A percentile compares a stretch with the other conserved stretches of the same genome.
Conservation (phyloP, 139 green algal species). For the Tetradesmus obliquus region DNA sequence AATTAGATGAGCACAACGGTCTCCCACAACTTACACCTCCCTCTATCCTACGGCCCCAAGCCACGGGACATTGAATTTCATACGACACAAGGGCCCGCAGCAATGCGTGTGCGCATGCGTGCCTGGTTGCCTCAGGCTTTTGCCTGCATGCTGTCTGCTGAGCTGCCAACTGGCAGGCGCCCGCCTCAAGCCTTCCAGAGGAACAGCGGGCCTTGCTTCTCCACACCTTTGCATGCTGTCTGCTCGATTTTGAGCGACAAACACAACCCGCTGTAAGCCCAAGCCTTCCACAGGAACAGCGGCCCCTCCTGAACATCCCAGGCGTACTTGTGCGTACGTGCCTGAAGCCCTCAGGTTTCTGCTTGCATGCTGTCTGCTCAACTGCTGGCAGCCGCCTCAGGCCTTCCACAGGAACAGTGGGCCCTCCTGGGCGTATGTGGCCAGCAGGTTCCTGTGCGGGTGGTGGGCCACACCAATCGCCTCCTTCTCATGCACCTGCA, state of each 20-base stretch:
- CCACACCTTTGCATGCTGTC: neutral
- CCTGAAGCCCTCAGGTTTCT: too few species aligned
- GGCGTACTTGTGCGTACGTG: too few species aligned
- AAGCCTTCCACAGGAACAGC: constrained; percentile 87
- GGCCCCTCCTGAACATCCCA: constrained; percentile 84
- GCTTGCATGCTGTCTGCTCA: constrained; percentile 11
- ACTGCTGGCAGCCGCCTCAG: neutral
- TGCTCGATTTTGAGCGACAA: neutral
- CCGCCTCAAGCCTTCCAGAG: too few species aligned
- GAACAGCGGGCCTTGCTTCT: too few species aligned
- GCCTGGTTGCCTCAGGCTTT: too few species aligned
- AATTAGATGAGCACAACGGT: too few species aligned
- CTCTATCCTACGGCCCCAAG: too few species aligned
- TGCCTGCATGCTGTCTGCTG: constrained; percentile 16
- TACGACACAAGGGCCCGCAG: too few species aligned
- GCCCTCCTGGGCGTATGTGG: constrained; percentile 86
- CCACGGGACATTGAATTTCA: too few species aligned
- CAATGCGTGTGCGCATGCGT: too few species aligned
- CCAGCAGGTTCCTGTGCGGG: constrained; percentile 94
- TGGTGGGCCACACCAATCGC: constrained; percentile 94
- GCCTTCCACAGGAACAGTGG: constrained; percentile 88
- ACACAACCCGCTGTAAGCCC: neutral
- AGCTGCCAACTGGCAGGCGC: neutral
- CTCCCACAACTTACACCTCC: too few species aligned
- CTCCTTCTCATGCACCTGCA: constrained; percentile 85